Conservation (phyloP, 345 rosid species). For the Cardamine occulta region DNA sequence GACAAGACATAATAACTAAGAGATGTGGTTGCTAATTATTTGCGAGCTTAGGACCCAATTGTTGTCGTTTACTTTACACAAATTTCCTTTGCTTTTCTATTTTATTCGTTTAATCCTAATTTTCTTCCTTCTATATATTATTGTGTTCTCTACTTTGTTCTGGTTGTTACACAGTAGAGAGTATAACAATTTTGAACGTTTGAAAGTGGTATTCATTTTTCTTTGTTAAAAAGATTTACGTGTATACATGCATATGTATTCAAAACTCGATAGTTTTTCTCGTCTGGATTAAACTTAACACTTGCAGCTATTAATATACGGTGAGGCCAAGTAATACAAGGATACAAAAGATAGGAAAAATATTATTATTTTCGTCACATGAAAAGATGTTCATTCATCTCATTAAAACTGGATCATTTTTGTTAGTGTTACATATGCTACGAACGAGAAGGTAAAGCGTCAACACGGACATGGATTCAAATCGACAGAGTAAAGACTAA, state of each 20-base stretch:
- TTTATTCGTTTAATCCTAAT: neutral
- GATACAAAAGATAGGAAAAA: too few species aligned
- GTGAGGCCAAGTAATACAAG: neutral
- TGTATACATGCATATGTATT: neutral
- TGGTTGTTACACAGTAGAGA: neutral
- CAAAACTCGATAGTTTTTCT: neutral
- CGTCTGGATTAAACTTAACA: neutral
- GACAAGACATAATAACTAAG: conserved; percentile 32
- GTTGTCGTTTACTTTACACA: neutral
- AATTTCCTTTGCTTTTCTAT: neutral
- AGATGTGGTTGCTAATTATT: conserved; percentile 23
- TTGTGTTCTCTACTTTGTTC: too few species aligned
- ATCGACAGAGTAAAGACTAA: too few species aligned
- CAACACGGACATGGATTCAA: too few species aligned
- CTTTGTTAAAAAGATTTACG: neutral
- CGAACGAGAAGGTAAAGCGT: too few species aligned
- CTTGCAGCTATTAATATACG: neutral
- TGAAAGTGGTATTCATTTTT: neutral
- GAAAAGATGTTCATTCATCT: too few species aligned
- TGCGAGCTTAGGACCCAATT: conserved; percentile 13
- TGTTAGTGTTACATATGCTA: too few species aligned
- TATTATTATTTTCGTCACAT: too few species aligned
- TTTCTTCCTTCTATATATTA: too few species aligned
- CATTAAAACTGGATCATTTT: too few species aligned
- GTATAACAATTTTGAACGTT: neutral